Percentiles rank a stretch among this genome's conserved stretches.
phyloP scores from a whole-genome alignment of 768 basidiomycete genomes.

The Russula abietina region DNA sequence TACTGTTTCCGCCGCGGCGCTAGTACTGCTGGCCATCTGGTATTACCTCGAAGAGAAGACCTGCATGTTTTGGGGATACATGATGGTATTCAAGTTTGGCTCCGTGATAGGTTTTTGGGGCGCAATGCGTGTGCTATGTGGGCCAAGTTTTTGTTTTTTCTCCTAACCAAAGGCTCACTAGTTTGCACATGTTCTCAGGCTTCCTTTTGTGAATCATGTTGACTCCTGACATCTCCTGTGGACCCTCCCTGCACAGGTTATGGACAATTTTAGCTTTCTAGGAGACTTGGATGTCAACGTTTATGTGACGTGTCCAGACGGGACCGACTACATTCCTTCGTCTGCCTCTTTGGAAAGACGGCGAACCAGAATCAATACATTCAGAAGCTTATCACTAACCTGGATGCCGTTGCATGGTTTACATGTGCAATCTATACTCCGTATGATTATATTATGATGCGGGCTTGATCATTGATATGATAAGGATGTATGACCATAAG shows the following conservation, averaged over 20 bases:
- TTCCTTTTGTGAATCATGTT: not conserved
- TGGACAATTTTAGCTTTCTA: not conserved
- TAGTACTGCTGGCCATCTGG: too few relatives aligned
- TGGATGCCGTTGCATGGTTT: not conserved
- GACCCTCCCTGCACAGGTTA: not conserved
- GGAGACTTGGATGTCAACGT: not conserved
- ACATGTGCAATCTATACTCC: not conserved
- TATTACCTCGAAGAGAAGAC: too few relatives aligned
- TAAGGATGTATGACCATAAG: not conserved
- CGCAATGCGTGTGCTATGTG: not conserved
- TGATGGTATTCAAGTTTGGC: too few relatives aligned
- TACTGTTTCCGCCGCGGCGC: too few relatives aligned
- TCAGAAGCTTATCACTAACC: not conserved
- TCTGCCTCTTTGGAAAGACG: not conserved
- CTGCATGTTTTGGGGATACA: too few relatives aligned
- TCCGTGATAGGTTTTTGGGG: not conserved
- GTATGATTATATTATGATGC: not conserved
- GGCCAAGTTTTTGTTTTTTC: too few relatives aligned
- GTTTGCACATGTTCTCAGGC: not conserved
- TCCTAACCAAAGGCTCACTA: not conserved
- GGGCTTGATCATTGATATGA: too few relatives aligned
- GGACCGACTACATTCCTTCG: not conserved
- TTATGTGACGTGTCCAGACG: not conserved
- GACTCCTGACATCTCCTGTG: not conserved
- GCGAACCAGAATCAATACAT: not conserved